phyloP scores from a whole-genome alignment of 306 rosid species.

The Malus sylvestris region DNA sequence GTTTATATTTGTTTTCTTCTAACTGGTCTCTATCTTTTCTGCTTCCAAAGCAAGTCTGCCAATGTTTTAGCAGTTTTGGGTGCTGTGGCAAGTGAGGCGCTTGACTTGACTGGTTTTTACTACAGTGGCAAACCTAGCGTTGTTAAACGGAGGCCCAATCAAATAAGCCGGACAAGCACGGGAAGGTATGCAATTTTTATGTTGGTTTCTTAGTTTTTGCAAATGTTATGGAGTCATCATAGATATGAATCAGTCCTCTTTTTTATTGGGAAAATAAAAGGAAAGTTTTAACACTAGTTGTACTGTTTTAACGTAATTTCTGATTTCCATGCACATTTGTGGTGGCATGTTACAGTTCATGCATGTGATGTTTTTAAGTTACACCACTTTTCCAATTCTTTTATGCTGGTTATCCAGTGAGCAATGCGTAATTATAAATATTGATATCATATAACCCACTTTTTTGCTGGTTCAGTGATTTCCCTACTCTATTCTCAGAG shows the following conservation, averaged over 20 bases:
- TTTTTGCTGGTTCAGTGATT: neutral
- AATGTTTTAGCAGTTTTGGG: conserved; percentile 91
- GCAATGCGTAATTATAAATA: neutral
- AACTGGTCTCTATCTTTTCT: conserved; percentile 29
- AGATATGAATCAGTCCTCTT: neutral
- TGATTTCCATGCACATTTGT: neutral
- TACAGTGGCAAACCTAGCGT: conserved; percentile 71
- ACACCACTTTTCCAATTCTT: neutral
- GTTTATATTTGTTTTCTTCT: conserved; percentile 4
- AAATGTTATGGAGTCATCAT: neutral
- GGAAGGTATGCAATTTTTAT: conserved; percentile 44
- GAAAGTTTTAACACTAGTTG: neutral
- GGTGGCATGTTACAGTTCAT: neutral
- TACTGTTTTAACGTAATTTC: neutral
- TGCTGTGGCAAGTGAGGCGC: conserved; percentile 87
- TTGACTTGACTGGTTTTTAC: conserved; percentile 84
- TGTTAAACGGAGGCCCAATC: conserved; percentile 51
- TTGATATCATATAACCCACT: neutral
- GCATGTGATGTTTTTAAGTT: neutral
- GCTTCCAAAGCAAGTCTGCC: conserved; percentile 82
- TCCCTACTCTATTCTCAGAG: neutral
- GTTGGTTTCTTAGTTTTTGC: neutral
- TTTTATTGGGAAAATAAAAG: neutral
- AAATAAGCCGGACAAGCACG: conserved; percentile 53
- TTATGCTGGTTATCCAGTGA: neutral